Evolutionary conservation across 2,329 filamentous ascomycete species (phyloP), one percentile per base, ranked within the genome.

Genomic region (Alternaria incomplexa): DNA sequence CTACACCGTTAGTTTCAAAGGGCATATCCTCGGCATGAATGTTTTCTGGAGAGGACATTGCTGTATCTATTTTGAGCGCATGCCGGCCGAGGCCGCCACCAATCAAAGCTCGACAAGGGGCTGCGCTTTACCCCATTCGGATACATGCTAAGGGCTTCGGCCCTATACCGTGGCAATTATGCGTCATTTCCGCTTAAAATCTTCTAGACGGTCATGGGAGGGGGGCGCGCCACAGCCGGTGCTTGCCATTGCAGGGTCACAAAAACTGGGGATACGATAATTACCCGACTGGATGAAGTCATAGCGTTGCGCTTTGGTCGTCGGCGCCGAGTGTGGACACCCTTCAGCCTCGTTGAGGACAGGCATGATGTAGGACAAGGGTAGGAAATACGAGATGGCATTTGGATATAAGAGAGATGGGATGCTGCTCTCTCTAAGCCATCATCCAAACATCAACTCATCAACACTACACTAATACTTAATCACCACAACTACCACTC

Each of bases 221-320:
- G 48, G 59, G 48, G 43, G 60, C 55, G 44, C 60, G 55, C 55
- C 30, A 62, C 50, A 45, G 50, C 60, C 56, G 32, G 60, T 59
- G 60, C 48, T 51, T 11, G 60, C 56, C 44, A 50, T 54, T 50
- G 3, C 43, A 54, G 50, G 60, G 50, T 45, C 30, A 59, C 15
- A 51, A 58, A 58, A 55, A 62, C 55, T 62, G 48, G 50, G 56
- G 60, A 62, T 62, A 59, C 60, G 56, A 55, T 47, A 58, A 62
- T 62, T 53, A 6, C 48, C 32, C 36, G 55, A 51, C 55, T 40
- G 23, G 17, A 61, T 61, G 52, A 61, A 61, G 58, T 62, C 60
- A 58, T 62, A 58, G n/a, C 55, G 55, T 51, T 58, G 54, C 55
- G 25, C 40, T 58, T 55, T 53, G 22, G 43, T 48, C 30, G 56